Evolutionary conservation across 305 asterid species (phyloP), one percentile per base, ranked within the genome.

Genomic region (Fraxinus greggii): DNA sequence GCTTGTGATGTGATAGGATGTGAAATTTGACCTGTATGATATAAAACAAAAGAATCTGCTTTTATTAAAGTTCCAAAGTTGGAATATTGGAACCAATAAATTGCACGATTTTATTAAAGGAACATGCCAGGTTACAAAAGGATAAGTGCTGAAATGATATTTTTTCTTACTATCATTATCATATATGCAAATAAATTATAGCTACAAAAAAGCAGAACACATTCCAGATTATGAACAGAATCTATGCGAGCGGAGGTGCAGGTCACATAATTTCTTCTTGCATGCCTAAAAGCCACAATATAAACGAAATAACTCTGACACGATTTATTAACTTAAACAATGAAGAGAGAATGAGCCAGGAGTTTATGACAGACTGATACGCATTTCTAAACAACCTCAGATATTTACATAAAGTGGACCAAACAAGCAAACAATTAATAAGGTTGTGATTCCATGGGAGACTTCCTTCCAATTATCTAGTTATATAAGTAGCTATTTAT

Each of bases 1-100:
- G 90, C 87, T 81, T 92, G 86, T 90, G 93, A 81, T 90, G 91
- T 31, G 99, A 96, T 78, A 90, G 78, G 83, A 96, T 89, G 85
- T 94, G 99, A 89, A 96, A 93, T 85, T 88, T 94, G 85, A 95
- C 93, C 99, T 95, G 97, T 59, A 74, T 69, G 70, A 80, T 26
- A 72, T 76, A 80, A 72, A 32, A 79, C 38, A 65, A 28, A 80
- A 76, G 79, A 69, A 76, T 85, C 59, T 28, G 35, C 73, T 28
- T 26, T 65, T 24, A 24, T 65, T n/a, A 3, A 65, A 65, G 17
- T 65, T 65, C 0, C 9, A 13, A 65, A 10, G 19, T 65, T 65
- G 35, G 29, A 65, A 65, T 10, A 65, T 13, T 12, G 29, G 7
- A 26, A 65, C 35, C 73, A 65, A 65, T 9, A 65, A 65, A 26